A percentile compares a stretch with the other conserved stretches of the same genome.
These are phyloP conservation scores for Lepiota subincarnata DNA, from an alignment of 768 basidiomycete genomes.

Conservation along the genomic window DNA sequence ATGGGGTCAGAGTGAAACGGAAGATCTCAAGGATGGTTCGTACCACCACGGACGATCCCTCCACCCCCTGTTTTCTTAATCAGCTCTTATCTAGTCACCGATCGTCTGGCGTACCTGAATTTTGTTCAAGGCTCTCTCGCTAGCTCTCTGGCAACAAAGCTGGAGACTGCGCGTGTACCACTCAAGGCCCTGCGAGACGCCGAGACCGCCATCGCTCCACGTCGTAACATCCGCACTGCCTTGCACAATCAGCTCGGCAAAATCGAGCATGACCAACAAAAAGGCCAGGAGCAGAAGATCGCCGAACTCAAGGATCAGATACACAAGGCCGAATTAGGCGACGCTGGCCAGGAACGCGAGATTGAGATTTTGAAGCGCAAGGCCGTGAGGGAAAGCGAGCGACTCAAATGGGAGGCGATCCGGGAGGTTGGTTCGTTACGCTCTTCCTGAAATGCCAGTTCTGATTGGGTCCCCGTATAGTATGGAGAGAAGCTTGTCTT, in stretches of 20 bases:
- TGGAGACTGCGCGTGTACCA: constrained; percentile 61
- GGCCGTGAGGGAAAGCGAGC: constrained; percentile 71
- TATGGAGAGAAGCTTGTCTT: constrained; percentile 79
- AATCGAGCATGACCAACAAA: constrained; percentile 64
- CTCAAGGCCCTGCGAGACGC: constrained; percentile 72
- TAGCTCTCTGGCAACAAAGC: constrained; percentile 51
- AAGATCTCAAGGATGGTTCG: constrained; percentile 76
- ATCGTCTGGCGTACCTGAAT: constrained; percentile 78
- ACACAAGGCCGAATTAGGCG: constrained; percentile 57
- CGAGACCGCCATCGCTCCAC: constrained; percentile 57
- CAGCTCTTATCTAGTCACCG: constrained; percentile 48
- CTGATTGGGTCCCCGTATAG: constrained; percentile 30
- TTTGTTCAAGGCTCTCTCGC: constrained; percentile 72
- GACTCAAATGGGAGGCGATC: constrained; percentile 75
- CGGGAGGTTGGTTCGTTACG: constrained; percentile 53
- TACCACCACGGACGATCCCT: background rate
- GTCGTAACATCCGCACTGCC: constrained; percentile 54
- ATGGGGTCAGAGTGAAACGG: constrained; percentile 72
- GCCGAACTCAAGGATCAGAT: constrained; percentile 70
- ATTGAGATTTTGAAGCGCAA: constrained; percentile 71
- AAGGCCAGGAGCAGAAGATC: constrained; percentile 62
- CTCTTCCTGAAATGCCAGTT: background rate
- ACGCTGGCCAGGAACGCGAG: constrained; percentile 65
- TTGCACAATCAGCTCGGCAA: constrained; percentile 58
- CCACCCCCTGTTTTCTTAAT: constrained; percentile 12